These are phyloP conservation scores for Euphorbia tirucalli DNA, from an alignment of 345 rosid genomes.

Conservation along the genomic window DNA sequence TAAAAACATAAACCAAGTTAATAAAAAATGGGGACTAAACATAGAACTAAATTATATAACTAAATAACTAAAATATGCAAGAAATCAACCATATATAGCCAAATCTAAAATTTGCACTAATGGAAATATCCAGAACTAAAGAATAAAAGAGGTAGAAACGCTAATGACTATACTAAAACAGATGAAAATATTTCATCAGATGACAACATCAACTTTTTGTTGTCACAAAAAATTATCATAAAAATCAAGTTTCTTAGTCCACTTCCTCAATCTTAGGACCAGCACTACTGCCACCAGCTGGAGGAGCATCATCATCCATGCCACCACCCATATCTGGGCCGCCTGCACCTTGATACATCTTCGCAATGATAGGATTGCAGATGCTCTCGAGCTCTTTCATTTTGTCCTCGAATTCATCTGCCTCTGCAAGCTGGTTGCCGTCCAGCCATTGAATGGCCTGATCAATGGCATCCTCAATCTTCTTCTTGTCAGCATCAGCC, in stretches of 20 bases:
- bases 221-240: not conserved
- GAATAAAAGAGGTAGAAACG: too few species aligned
- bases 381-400: too few species aligned
- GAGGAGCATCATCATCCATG: conserved; percentile 29
- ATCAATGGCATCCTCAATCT: conserved; percentile 33
- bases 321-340: conserved; percentile 17
- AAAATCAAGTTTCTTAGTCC: conserved; percentile 1
- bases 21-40: too few species aligned
- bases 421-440: conserved; percentile 27
- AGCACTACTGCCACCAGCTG: conserved; percentile 26
- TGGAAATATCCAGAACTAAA: too few species aligned
- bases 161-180: not conserved
- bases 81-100: too few species aligned
- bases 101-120: too few species aligned
- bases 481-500: conserved; percentile 26
- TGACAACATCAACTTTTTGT: too few species aligned
- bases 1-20: too few species aligned
- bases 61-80: too few species aligned
- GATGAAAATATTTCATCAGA: not conserved
- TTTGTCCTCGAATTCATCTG: too few species aligned
- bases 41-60: too few species aligned
- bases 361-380: conserved; percentile 32
- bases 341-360: conserved; percentile 30
- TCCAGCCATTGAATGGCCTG: conserved; percentile 28
- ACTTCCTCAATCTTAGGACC: conserved; percentile 37